Base-by-base conservation (phyloP, 2,329 filamentous ascomycete genomes). In the Colletotrichum incanum region DNA sequence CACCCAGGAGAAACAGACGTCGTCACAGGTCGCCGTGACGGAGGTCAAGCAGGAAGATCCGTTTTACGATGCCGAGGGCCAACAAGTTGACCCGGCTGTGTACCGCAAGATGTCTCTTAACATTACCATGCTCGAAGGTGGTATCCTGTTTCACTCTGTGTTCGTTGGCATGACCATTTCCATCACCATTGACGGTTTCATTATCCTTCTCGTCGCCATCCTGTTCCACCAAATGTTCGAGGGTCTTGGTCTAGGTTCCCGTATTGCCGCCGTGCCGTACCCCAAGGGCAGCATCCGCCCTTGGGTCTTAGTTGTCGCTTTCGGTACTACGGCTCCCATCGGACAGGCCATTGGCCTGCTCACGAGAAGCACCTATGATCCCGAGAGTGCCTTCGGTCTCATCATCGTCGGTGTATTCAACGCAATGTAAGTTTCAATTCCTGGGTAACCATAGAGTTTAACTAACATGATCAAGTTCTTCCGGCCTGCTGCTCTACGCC, bases 101-200 rank as follows among this genome's bases (percentile, higher is more conserved):
- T 86, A 89, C 80, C 88, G 89, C 77, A 92, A 90, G 76, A 89
- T 91, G 79, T 88, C 93, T 3, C 85, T 94, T 76, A 93, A 95
- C 81, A 94, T 93, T 75, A 88, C 93, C 5, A 86, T 95, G 3
- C 87, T 95, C 6, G 93, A 95, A 80, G 91, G 93, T 68, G 93
- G 93, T 73, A 95, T 95, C 74, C 85, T 95, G 14, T 95, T 95
- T 79, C 93, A 95, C 82, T 93, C 91, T 73, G 88, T 95, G 71
- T 94, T 94, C 79, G 92, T 94, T 68, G 92, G 92, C 70, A 92
- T 93, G 86, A 93, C 92, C 0, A 82, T 94, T 34, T 92, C 90
- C 34, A 92, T 94, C 74, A 91, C 91, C 26, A 89, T 89, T 1
- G 90, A 92, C 1, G 88, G 90, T 5, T 93, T 93, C 79, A 80